phyloP scores from a whole-genome alignment of 768 basidiomycete species.

The Pisolithus tinctorius region DNA sequence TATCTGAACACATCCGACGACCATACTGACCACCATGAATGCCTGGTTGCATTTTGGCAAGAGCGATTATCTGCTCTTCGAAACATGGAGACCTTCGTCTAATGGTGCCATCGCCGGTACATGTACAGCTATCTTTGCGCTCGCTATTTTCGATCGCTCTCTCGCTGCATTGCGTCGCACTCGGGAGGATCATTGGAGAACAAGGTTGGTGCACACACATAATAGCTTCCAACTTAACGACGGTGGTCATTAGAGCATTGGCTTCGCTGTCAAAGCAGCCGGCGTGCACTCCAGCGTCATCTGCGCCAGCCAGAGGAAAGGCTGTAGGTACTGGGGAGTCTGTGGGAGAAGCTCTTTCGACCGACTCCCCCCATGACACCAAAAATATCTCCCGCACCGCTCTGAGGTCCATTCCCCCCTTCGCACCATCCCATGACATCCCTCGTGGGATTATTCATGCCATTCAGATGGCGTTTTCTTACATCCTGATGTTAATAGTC shows the following conservation, averaged over 20 bases:
- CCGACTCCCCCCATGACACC: background rate
- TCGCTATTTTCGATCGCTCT: conserved; percentile 68
- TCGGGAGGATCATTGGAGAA: conserved; percentile 52
- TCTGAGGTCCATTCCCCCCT: conserved; percentile 49
- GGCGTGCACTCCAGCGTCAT: background rate
- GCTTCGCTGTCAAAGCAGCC: conserved; percentile 1
- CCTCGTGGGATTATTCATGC: conserved; percentile 62
- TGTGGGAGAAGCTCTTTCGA: conserved; percentile 2
- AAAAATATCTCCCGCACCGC: conserved; percentile 4
- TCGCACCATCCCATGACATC: conserved; percentile 60
- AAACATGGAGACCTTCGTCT: conserved; percentile 61
- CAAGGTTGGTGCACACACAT: conserved; percentile 35
- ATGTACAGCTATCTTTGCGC: conserved; percentile 59
- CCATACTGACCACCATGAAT: conserved; percentile 42
- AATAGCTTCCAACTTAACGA: background rate
- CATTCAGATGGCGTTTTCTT: conserved; percentile 55
- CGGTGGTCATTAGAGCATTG: conserved; percentile 7
- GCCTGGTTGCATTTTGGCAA: conserved; percentile 65
- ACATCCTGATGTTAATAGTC: conserved; percentile 72
- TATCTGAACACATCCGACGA: background rate
- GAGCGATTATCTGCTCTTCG: conserved; percentile 62
- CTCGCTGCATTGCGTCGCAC: conserved; percentile 49
- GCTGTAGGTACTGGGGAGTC: background rate
- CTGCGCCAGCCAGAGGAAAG: background rate
- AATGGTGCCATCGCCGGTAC: conserved; percentile 68